Conservation (phyloP, 257 asterid species). For the Marsdenia floribunda region DNA sequence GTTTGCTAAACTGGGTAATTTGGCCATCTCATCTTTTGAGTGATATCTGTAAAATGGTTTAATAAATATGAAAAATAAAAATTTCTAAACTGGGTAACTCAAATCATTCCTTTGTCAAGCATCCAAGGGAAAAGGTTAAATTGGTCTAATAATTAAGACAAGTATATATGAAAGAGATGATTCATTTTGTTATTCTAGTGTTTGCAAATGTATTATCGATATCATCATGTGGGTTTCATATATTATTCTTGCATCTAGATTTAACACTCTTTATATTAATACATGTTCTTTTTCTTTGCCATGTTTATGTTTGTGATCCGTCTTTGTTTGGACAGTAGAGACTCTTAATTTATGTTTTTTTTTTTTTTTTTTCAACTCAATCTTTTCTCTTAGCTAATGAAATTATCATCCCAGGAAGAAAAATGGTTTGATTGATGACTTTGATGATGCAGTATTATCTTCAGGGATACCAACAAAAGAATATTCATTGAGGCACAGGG, state of each 20-base stretch:
- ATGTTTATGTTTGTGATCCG: background rate
- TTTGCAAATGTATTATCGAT: background rate
- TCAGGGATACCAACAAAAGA: conserved; percentile 43
- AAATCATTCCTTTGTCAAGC: background rate
- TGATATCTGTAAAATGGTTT: background rate
- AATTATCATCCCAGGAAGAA: background rate
- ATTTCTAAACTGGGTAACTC: background rate
- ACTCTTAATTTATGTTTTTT: background rate
- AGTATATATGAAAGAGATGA: background rate
- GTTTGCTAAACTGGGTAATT: too few species aligned
- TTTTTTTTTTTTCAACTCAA: background rate
- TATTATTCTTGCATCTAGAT: background rate
- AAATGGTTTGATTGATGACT: background rate
- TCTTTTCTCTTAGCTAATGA: background rate
- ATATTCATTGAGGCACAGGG: conserved; percentile 46
- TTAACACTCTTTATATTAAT: background rate
- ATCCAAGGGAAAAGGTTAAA: background rate
- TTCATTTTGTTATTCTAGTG: background rate
- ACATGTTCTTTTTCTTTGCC: background rate
- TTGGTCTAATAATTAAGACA: background rate
- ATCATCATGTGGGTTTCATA: background rate
- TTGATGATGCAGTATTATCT: conserved; percentile 12
- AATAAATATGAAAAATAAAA: too few species aligned
- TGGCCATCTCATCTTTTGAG: background rate
- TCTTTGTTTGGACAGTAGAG: background rate